Evolutionary conservation across 2,329 filamentous ascomycete genomes (phyloP).

Genomic region (Trichoderma sp.): DNA sequence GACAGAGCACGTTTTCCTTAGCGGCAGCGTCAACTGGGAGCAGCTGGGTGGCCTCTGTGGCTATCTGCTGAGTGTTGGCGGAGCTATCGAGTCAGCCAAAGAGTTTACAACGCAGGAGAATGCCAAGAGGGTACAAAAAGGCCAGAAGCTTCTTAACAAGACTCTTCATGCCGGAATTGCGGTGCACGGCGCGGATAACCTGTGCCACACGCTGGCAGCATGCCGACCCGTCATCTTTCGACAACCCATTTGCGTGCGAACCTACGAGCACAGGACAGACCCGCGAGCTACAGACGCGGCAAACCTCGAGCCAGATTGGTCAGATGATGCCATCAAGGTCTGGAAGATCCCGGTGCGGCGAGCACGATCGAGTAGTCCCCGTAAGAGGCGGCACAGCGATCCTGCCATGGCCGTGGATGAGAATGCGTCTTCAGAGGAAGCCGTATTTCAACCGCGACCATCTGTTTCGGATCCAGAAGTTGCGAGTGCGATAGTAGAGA

Average conservation of each 20-base stretch:
- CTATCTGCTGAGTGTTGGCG: slow-evolving; percentile 79
- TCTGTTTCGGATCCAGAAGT: slow-evolving; percentile 32
- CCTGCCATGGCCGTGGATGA: not conserved
- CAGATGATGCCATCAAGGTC: slow-evolving; percentile 74
- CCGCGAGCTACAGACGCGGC: slow-evolving; percentile 32
- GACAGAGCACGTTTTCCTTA: slow-evolving; percentile 76
- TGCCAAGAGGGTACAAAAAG: slow-evolving; percentile 40
- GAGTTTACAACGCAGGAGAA: slow-evolving; percentile 43
- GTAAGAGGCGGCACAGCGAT: slow-evolving; percentile 33
- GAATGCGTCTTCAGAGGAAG: not conserved
- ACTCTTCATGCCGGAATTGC: slow-evolving; percentile 44
- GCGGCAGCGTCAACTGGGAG: slow-evolving; percentile 72
- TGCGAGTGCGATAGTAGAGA: slow-evolving; percentile 34
- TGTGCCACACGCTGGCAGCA: slow-evolving; percentile 78
- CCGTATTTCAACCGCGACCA: slow-evolving; percentile 12
- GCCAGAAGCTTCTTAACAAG: slow-evolving; percentile 31
- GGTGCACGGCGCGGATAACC: slow-evolving; percentile 78
- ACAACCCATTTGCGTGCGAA: slow-evolving; percentile 71
- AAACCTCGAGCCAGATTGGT: slow-evolving; percentile 60
- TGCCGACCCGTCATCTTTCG: slow-evolving; percentile 82
- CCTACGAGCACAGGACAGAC: slow-evolving; percentile 63
- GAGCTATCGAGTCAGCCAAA: slow-evolving; percentile 53
- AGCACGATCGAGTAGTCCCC: slow-evolving; percentile 35
- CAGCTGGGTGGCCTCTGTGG: slow-evolving; percentile 81
- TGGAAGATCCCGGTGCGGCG: slow-evolving; percentile 68